Evolutionary conservation across 805 yeast species (phyloP), one percentile per base, ranked within the genome.

Genomic region (Ogataea neopini): DNA sequence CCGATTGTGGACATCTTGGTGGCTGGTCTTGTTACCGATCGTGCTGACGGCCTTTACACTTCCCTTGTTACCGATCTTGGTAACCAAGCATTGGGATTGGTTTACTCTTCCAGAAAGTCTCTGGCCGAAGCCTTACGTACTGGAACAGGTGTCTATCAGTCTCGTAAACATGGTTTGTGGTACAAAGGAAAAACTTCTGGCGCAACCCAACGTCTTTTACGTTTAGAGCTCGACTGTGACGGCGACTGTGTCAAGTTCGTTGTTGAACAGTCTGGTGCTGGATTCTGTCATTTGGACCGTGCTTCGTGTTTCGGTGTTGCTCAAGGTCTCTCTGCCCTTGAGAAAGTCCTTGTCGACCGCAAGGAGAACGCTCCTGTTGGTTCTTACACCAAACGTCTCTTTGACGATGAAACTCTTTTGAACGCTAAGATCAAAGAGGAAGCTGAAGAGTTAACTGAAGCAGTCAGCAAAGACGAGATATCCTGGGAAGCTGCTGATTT

Each of bases 401-500:
- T 92, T 61, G 76, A 80, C 43, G 98, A 94, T 68, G 81, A 80
- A 34, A 76, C 74, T 20, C 73, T 94, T 43, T 75, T 94, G 57
- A 73, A 76, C 47, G 97, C 98, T 20, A 88, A 94, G 74, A 84
- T 94, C 69, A 81, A 83, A 66, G 99, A 94, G 71, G 99, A 94
- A 69, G 95, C 97, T 37, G 97, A 92, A 61, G 99, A 94, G 68
- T 79, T 94, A 52, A 81, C 90, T 26, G 97, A 90, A 49, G 98
- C 99, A 14, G 74, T 74, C 30, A 60, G 73, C 5, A 76, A 76
- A 58, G 78, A 77, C 1, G 73, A 92, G 48, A 78, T 89, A 45
- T 86, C 98, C 0, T 94, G 97, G 97, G 99, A 94, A 71, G 92
- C 96, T 44, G 99, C 99, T 7, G 99, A 94, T 66, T 75, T 94